These are phyloP conservation scores for Lineolata rhizophorae DNA, from an alignment of 495 filamentous ascomycete species.

Conservation along the genomic window DNA sequence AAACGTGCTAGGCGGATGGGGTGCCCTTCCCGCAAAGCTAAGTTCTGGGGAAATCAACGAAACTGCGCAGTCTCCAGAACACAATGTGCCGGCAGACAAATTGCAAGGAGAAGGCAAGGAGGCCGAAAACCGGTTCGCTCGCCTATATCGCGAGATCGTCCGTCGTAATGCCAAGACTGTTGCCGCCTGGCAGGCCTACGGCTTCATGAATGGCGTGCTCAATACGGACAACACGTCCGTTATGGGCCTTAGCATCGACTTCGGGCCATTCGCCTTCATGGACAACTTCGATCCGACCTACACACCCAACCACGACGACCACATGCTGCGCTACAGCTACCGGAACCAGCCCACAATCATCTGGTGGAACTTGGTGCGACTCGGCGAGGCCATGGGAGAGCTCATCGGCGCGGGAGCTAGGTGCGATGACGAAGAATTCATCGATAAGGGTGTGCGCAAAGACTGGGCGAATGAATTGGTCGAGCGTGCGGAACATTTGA, in stretches of 20 bases:
- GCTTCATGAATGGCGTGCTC: conserved; percentile 92
- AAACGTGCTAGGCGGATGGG: conserved; percentile 70
- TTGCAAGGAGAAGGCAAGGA: conserved; percentile 41
- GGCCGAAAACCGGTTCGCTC: conserved; percentile 60
- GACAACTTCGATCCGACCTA: conserved; percentile 87
- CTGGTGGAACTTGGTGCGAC: conserved; percentile 94
- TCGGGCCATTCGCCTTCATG: conserved; percentile 90
- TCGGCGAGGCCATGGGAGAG: conserved; percentile 82
- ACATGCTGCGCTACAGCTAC: conserved; percentile 69
- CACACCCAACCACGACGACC: conserved; percentile 93
- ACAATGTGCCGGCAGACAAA: conserved; percentile 29
- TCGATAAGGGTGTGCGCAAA: conserved; percentile 46
- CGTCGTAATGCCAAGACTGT: conserved; percentile 75
- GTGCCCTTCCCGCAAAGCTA: conserved; percentile 41
- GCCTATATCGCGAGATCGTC: conserved; percentile 72
- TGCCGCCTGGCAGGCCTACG: conserved; percentile 89
- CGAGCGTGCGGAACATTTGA: conserved; percentile 59
- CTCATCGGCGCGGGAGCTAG: conserved; percentile 48
- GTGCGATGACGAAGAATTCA: conserved; percentile 48
- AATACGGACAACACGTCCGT: conserved; percentile 95
- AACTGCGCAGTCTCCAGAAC: conserved; percentile 18
- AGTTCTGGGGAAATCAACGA: conserved; percentile 21
- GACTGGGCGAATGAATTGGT: conserved; percentile 44
- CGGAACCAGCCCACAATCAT: conserved; percentile 87
- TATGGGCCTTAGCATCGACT: conserved; percentile 74